Base-by-base conservation (phyloP, 345 rosid species). In the Eucalyptus erythrocorys region DNA sequence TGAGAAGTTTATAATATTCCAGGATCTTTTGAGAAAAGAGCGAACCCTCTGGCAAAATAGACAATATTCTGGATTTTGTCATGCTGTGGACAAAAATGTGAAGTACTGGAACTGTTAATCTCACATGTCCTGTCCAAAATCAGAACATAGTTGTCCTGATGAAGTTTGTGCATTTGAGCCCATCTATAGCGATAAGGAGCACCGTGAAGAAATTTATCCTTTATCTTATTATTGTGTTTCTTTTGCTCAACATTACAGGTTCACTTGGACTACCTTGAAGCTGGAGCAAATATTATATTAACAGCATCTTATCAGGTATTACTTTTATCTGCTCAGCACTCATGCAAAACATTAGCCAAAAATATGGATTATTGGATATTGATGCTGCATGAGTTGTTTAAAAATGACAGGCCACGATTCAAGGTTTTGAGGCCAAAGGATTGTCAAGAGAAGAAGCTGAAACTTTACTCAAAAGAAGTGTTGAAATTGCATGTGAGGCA, bases 231-330 rank as follows among this genome's bases (percentile, higher is more conserved):
- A 40, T 21, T 76, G 84, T 76, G 27, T 76, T 48, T 89, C 6
- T 43, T 26, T 50, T 85, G 45, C 57, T 66, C 50, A 87, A 86
- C 87, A 6, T 88, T 86, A 90, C 93, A 96, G 98, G 99, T 97
- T 76, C 99, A 96, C 91, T 91, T 96, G 86, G 99, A 97, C 89
- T 97, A 97, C 94, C 96, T 97, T 47, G 96, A 95, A 47, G 95
- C 97, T 42, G 99, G 99, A 27, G 98, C 98, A 86, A 95, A 95
- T 90, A 92, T 96, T 50, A 95, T 97, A 90, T 4, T 93, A 55
- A 95, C 97, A 34, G 97, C 98, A 53, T 97, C 99, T 32, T 97
- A 97, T 89, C 99, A 97, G 98, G 99, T 95, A 61, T 84, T 11
- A 37, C 57, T 85, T 19, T 32, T n/a, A 27, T 19, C n/a, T 22